Base-by-base conservation (phyloP, 495 filamentous ascomycete genomes). In the Xanthoparmelia taractica region DNA sequence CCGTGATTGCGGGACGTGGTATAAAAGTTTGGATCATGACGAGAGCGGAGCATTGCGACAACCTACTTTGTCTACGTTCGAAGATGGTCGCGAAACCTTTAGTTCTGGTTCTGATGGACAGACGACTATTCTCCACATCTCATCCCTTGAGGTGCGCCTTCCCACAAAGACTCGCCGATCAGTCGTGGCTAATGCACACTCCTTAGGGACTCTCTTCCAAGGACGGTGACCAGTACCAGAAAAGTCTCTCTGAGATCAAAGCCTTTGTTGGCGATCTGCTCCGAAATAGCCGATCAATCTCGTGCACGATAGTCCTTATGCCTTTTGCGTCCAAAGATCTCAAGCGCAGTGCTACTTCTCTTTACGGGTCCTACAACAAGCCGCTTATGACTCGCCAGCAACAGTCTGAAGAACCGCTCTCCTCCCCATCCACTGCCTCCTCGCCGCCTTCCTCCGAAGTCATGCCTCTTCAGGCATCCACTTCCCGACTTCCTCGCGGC, bases 241-340 rank as follows among this genome's bases (percentile, higher is more conserved):
- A 31, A n/a, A 36, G 55, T 31, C 36, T 68, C 33, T 40, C 58
- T 34, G 40, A 60, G 38, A 45, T 68, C 55, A 59, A 48, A 37
- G 64, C 77, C 8, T 63, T 76, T 56, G 54, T 68, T 20, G 76
- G 72, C 60, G 10, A 68, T 75, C 61, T 59, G 71, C n/a, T 69
- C 72, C 18, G 63, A 76, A 59, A 63, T 58, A 29, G 71, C 43
- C 5, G 71, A 12, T 72, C 74, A 54, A 72, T 74, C 60, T 63
- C 55, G 50, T 75, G 71, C 59, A 73, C 77, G 36, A 69, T 83
- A 65, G 59, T 83, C 17, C 66, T 78, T 18, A 70, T 79, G 40
- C 76, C 78, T 61, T 23, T 56, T 12, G 43, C 43, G 12, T 36
- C 58, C 8, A 31, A 58, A 31, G 37, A 59, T 18, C 52, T 61